A percentile compares a stretch with the other conserved stretches of the same genome.
Evolutionary conservation across 805 yeast species (phyloP).

Genomic region (Grigorovia transvaalensis): DNA sequence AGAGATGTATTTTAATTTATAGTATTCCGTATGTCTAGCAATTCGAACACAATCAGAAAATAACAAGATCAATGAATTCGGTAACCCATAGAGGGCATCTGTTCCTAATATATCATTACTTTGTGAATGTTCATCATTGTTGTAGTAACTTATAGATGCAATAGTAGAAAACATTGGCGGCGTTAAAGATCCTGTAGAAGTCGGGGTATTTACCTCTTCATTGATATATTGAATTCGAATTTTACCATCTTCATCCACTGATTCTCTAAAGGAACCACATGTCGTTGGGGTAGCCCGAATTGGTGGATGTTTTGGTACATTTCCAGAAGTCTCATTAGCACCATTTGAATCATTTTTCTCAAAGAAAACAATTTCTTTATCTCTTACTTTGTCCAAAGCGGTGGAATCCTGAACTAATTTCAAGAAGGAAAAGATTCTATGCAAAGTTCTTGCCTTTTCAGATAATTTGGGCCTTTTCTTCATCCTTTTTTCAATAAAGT

Average conservation of each 20-base stretch:
- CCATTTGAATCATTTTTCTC: conserved; percentile 31
- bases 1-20: conserved; percentile 18
- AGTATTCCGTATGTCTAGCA: conserved; percentile 50
- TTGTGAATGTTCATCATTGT: conserved; percentile 14
- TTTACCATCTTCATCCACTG: conserved; percentile 39
- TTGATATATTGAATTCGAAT: conserved; percentile 35
- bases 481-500: conserved; percentile 61
- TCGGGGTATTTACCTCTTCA: not conserved
- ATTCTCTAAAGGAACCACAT: conserved; percentile 15
- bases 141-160: conserved; percentile 30
- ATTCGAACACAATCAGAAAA: conserved; percentile 65
- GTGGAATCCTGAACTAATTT: conserved; percentile 74
- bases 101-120: conserved; percentile 38
- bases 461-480: conserved; percentile 53
- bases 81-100: conserved; percentile 75
- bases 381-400: conserved; percentile 22
- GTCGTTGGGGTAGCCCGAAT: not conserved
- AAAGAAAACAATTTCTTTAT: conserved; percentile 7
- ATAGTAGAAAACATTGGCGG: conserved; percentile 35
- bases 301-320: conserved; percentile 1
- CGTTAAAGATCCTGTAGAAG: not conserved
- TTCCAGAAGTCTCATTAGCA: conserved; percentile 20
- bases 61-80: conserved; percentile 63
- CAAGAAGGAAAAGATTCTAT: conserved; percentile 65
- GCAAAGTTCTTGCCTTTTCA: conserved; percentile 66